Evolutionary conservation across 1,139 yeast species (phyloP), one percentile per base, ranked within the genome.

Genomic region (Lipomyces yarrowii): DNA sequence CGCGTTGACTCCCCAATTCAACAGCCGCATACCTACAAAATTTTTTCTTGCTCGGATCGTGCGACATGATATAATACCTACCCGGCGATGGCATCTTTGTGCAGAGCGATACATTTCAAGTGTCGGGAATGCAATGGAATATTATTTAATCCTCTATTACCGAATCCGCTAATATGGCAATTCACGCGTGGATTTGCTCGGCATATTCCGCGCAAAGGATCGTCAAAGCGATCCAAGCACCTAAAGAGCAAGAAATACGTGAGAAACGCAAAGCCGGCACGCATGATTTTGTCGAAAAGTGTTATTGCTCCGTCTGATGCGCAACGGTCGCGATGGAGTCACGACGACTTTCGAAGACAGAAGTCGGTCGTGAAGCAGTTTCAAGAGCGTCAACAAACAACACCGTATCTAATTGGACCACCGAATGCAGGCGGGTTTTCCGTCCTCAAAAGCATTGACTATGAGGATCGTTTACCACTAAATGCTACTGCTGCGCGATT

Each of bases 401-500:
- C 65, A n/a, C 68, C 69, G 18, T 52, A 51, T 53, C 57, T 70
- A 56, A 63, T 63, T 11, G 75, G 74, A 26, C 75, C 74, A 39
- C 74, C 74, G 2, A 72, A 73, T 58, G 70, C 73, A 46, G 76
- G 77, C 52, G 70, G 72, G 35, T 79, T 80, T 55, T 80, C 79
- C 5, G 75, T 74, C 1, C 71, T 81, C 52, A 73, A 75, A 46
- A 71, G 72, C 7, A 76, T 81, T 33, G 70, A 73, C 1, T 68
- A 71, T 5, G 73, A 74, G 33, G 78, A 76, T 32, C 70, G 82
- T 26, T 71, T 71, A 2, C 68, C 73, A 11, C 78, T 78, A 54
- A 73, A 76, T 32, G 78, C 79, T 54, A 71, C 82, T 23, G 78
- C 86, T 1, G 77, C 80, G 1, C 85, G 85, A 72, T 85, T 91